Base-by-base conservation (phyloP, 2,329 filamentous ascomycete genomes). In the Dothidotthia symphoricarpi region DNA sequence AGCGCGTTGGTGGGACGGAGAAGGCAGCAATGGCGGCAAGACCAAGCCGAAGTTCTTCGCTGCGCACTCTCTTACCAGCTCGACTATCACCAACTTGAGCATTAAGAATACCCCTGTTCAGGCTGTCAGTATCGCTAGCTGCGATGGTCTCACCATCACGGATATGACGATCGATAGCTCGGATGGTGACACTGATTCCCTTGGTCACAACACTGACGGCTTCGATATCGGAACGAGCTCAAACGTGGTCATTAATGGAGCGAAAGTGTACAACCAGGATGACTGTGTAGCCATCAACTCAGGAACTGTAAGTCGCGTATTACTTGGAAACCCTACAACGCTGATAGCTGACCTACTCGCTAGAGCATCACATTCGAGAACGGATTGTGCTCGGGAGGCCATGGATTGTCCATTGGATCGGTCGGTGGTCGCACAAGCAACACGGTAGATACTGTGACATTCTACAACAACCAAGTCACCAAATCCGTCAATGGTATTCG, bases 221-320 rank as follows among this genome's bases (percentile, higher is more conserved):
- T 81, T 81, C 45, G 77, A 81, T 40, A 70, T 81, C 36, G 73
- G 75, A 25, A 64, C 57, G 8, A 73, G 68, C 13, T 67, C 61
- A 28, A 68, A 68, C 17, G 63, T 80, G 16, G 69, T 67, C 22
- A 78, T 80, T 49, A 64, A 66, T 28, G 69, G 70, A 19, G 75
- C 75, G 4, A 69, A 62, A 33, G 69, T 80, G 17, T 68, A 74
- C 49, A 80, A 80, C 62, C 77, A 80, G 61, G 77, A 81, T 43
- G 77, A 80, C 50, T 81, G 77, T 48, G 62, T 80, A 12, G 77
- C 77, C 13, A 63, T 80, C 47, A 80, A 80, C 66, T 77, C 74
- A 2, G 76, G 77, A 43, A 72, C 67, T 13, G 59, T 51, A 28
- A 34, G 50, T 43, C 6, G 7, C 36, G 24, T 24, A 22, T 3